phyloP scores from a whole-genome alignment of 108 stramenopile species.

The Fragilariopsis cylindrus region DNA sequence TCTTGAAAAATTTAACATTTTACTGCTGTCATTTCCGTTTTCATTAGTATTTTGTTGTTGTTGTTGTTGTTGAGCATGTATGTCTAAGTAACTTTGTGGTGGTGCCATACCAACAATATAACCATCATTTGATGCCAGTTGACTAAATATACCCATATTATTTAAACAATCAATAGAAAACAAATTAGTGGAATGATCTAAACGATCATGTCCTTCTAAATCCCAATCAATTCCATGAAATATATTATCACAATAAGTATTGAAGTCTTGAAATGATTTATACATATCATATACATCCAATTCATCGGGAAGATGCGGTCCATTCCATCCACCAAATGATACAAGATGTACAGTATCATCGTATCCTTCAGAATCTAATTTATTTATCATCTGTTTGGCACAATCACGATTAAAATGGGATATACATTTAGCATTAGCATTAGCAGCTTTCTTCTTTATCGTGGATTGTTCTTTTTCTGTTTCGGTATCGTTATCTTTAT shows the following conservation, averaged over 20 bases:
- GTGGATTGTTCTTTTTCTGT: not conserved
- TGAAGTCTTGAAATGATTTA: constrained; percentile 32
- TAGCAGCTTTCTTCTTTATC: not conserved
- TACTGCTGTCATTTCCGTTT: too few species aligned
- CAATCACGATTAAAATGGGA: constrained; percentile 38
- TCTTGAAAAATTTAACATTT: constrained; percentile 24
- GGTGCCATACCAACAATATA: constrained; percentile 83
- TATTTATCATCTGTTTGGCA: constrained; percentile 33
- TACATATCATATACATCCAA: constrained; percentile 48
- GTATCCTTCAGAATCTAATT: constrained; percentile 34
- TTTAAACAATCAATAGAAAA: constrained; percentile 61
- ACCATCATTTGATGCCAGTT: constrained; percentile 47
- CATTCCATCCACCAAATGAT: constrained; percentile 86
- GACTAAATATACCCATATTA: constrained; percentile 61
- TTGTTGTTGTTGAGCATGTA: not conserved
- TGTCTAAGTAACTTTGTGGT: constrained; percentile 83
- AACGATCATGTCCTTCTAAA: constrained; percentile 77
- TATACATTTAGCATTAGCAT: not conserved
- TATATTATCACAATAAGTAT: constrained; percentile 27
- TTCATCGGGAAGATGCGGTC: constrained; percentile 52
- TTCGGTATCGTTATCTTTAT: constrained; percentile 2
- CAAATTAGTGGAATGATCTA: constrained; percentile 38
- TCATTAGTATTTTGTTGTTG: too few species aligned
- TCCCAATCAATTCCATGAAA: constrained; percentile 91
- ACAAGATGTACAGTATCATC: constrained; percentile 55